Conservation (phyloP, 2,329 filamentous ascomycete genomes). For the Phialemoniopsis sp. region DNA sequence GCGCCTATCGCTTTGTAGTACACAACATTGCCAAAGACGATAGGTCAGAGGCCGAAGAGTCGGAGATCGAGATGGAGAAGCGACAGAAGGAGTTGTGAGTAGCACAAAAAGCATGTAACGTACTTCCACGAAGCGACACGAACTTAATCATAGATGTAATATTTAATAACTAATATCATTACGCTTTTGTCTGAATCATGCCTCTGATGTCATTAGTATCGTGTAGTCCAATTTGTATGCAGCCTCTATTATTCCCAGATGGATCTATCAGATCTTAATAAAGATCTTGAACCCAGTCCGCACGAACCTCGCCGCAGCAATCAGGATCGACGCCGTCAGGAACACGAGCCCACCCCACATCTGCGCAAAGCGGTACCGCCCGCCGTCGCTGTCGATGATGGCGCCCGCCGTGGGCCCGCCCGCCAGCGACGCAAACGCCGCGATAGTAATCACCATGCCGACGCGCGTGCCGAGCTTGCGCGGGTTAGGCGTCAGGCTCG, state of each 20-base stretch:
- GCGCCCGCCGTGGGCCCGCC: conserved; percentile 39
- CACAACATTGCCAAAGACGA: conserved; percentile 49
- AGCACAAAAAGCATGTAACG: too few species aligned
- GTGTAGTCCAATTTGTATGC: too few species aligned
- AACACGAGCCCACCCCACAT: conserved; percentile 40
- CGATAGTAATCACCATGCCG: conserved; percentile 38
- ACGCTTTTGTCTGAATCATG: too few species aligned
- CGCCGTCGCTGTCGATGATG: conserved; percentile 35
- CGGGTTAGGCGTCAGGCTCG: conserved; percentile 36
- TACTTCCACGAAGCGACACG: too few species aligned
- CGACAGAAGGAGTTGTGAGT: conserved; percentile 6
- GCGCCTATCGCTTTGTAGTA: conserved; percentile 47
- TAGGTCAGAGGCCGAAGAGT: conserved; percentile 50
- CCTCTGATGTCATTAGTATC: too few species aligned
- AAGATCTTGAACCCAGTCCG: conserved; percentile 28
- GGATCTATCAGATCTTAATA: conserved; percentile 21
- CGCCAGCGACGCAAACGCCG: conserved; percentile 35
- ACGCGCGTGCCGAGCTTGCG: conserved; percentile 39
- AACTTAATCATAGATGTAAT: too few species aligned
- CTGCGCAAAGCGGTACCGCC: conserved; percentile 37
- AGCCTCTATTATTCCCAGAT: too few species aligned
- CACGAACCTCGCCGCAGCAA: conserved; percentile 25
- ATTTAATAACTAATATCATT: too few species aligned
- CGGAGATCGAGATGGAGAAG: conserved; percentile 28
- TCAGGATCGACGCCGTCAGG: conserved; percentile 21